Evolutionary conservation across 2,329 filamentous ascomycete genomes (phyloP).

Genomic region (Coniochaeta sp.): DNA sequence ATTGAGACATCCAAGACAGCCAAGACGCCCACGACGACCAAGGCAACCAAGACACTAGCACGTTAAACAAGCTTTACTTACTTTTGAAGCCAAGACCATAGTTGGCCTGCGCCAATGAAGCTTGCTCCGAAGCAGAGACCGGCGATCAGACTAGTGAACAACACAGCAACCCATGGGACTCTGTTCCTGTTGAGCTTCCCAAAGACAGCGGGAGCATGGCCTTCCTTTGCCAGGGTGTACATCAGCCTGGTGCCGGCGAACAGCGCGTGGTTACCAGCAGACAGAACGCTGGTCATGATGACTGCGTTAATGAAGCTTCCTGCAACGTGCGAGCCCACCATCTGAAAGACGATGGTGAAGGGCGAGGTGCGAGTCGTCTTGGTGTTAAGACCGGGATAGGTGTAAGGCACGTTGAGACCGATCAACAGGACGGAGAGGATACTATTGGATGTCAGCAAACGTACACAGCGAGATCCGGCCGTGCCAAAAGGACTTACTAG

Average conservation of each 20-base stretch:
- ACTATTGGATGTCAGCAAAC: conserved; percentile 6
- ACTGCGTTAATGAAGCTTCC: conserved; percentile 56
- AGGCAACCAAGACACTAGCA: conserved; percentile 9
- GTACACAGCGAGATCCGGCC: background rate
- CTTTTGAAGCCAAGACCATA: conserved; percentile 64
- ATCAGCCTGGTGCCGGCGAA: conserved; percentile 50
- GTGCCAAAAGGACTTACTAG: conserved; percentile 22
- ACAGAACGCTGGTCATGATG: conserved; percentile 51
- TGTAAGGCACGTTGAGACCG: conserved; percentile 54
- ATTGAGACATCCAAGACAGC: too few species aligned
- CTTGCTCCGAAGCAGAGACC: conserved; percentile 58
- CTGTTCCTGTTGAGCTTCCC: conserved; percentile 39
- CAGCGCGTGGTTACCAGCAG: conserved; percentile 51
- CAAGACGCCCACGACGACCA: too few species aligned
- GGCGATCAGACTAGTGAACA: conserved; percentile 45
- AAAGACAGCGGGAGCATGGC: conserved; percentile 50
- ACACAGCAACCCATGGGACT: conserved; percentile 46
- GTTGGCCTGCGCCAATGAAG: conserved; percentile 57
- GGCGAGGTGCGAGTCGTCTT: conserved; percentile 41
- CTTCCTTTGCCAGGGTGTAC: conserved; percentile 47
- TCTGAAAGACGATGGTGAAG: conserved; percentile 58
- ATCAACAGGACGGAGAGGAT: conserved; percentile 44
- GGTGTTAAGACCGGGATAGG: conserved; percentile 34
- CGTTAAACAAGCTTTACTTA: conserved; percentile 23
- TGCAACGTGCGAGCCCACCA: conserved; percentile 46